Conservation (phyloP, 208 protist genomes). For the Trypanosoma scelopori region DNA sequence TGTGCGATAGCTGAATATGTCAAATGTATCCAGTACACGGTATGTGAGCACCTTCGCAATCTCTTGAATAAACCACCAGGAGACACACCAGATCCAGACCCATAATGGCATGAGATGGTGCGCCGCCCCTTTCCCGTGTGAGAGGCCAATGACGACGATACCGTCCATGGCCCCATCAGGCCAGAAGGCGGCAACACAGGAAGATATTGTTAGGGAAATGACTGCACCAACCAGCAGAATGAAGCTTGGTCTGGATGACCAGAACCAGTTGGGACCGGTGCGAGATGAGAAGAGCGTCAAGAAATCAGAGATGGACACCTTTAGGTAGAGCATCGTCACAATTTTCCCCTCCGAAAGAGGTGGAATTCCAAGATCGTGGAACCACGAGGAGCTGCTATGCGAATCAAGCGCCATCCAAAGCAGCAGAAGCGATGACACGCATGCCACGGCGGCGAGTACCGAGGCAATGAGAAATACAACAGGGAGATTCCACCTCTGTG, state of each 20-base stretch:
- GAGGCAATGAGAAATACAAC: conserved; percentile 31
- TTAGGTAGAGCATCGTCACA: conserved; percentile 53
- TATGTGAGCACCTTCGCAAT: conserved; percentile 30
- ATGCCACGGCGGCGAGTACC: conserved; percentile 42
- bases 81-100: conserved; percentile 49
- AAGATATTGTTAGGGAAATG: conserved; percentile 27
- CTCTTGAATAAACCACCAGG: conserved; percentile 61
- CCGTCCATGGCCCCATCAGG: conserved; percentile 31
- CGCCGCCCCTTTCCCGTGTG: conserved; percentile 10
- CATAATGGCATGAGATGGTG: conserved; percentile 40
- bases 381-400: conserved; percentile 25
- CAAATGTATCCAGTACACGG: conserved; percentile 26
- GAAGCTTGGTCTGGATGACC: conserved; percentile 16
- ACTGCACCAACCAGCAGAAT: conserved; percentile 27
- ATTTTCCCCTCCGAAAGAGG: conserved; percentile 38
- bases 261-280: conserved; percentile 34
- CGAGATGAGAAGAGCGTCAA: conserved; percentile 51
- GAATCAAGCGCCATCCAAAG: conserved; percentile 47
- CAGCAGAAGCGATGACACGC: conserved; percentile 54
- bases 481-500: conserved; percentile 52
- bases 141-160: conserved; percentile 32
- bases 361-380: conserved; percentile 36
- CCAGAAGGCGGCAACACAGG: conserved; percentile 31
- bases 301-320: conserved; percentile 59
- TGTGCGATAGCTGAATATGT: conserved; percentile 37